These are phyloP conservation scores for Stagonosporopsis cucurbitacearum DNA, from an alignment of 2,329 filamentous ascomycete genomes.

Conservation along the genomic window DNA sequence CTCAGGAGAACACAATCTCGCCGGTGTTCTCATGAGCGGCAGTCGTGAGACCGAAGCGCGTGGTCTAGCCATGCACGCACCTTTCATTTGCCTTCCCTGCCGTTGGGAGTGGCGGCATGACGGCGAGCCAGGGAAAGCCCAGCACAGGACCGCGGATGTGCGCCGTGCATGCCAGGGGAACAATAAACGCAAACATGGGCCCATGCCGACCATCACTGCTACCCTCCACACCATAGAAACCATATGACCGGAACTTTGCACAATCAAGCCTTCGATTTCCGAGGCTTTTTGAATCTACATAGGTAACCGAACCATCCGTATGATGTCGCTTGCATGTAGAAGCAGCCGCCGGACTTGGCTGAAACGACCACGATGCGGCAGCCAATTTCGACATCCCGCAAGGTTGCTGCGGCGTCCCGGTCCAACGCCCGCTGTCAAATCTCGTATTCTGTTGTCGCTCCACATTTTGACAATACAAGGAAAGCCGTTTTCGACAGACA, in stretches of 20 bases:
- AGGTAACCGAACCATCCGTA: not conserved
- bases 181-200: not conserved
- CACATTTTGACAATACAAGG: constrained; percentile 4
- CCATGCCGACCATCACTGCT: constrained; percentile 2
- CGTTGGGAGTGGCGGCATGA: constrained; percentile 3
- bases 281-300: not conserved
- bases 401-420: constrained; percentile 14
- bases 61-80: constrained; percentile 11
- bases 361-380: constrained; percentile 11
- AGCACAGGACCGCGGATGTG: constrained; percentile 1
- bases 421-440: constrained; percentile 15
- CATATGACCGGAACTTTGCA: not conserved
- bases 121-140: not conserved
- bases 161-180: constrained; percentile 8
- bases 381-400: constrained; percentile 18
- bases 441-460: constrained; percentile 10
- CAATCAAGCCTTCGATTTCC: constrained; percentile 1
- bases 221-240: not conserved
- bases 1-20: constrained; percentile 10
- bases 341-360: constrained; percentile 14
- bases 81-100: constrained; percentile 10
- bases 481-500: constrained; percentile 3
- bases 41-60: constrained; percentile 8
- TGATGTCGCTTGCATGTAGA: not conserved
- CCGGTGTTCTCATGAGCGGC: not conserved